Conservation (phyloP, 805 yeast genomes). For the Myxozyma vanderwaltii region DNA sequence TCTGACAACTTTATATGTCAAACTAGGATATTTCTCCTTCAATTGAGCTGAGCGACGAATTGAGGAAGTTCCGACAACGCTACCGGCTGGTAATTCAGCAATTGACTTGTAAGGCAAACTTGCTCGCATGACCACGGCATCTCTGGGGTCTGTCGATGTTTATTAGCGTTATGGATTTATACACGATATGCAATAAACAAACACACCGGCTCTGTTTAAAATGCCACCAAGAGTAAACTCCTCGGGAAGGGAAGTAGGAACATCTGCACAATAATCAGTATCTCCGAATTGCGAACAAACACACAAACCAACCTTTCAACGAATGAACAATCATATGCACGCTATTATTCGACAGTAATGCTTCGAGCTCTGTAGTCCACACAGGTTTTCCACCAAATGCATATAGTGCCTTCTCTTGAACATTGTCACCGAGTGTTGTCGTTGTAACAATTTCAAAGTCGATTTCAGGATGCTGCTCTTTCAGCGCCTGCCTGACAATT, state of each 20-base stretch:
- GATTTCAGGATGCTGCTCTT: slow-evolving; percentile 60
- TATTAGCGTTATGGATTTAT: no score
- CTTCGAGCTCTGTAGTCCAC: slow-evolving; percentile 96
- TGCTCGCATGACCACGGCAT: slow-evolving; percentile 76
- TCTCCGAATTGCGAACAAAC: background rate
- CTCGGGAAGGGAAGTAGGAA: slow-evolving; percentile 87
- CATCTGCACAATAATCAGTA: slow-evolving; percentile 28
- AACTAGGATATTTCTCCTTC: slow-evolving; percentile 71
- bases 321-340: slow-evolving; percentile 92
- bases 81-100: slow-evolving; percentile 76
- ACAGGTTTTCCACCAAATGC: slow-evolving; percentile 94
- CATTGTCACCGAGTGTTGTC: slow-evolving; percentile 87
- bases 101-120: slow-evolving; percentile 65
- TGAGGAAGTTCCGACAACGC: slow-evolving; percentile 92
- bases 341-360: slow-evolving; percentile 62
- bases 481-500: slow-evolving; percentile 64
- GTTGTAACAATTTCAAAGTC: slow-evolving; percentile 77
- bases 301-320: slow-evolving; percentile 66
- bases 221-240: slow-evolving; percentile 89
- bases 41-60: slow-evolving; percentile 92
- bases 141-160: slow-evolving; percentile 74
- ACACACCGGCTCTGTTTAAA: slow-evolving; percentile 60
- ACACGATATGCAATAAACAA: background rate
- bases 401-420: slow-evolving; percentile 80
- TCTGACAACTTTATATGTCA: slow-evolving; percentile 79